Evolutionary conservation across 2,329 filamentous ascomycete species (phyloP).

Genomic region (Pestalotiopsis sp.): DNA sequence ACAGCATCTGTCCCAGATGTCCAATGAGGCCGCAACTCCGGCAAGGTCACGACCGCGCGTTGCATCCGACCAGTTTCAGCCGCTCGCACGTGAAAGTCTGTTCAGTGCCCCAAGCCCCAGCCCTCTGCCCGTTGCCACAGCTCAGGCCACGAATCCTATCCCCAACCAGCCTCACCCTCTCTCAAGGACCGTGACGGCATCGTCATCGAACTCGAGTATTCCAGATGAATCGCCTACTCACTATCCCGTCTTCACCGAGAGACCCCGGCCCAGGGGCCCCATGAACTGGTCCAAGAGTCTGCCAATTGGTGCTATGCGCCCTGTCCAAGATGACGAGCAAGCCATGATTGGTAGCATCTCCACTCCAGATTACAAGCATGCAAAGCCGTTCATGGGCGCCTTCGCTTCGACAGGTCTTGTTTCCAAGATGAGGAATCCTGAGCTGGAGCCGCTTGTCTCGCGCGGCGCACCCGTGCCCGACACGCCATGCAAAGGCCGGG

Average conservation of each 20-base stretch:
- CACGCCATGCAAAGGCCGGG: constrained; percentile 91
- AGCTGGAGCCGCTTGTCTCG: constrained; percentile 63
- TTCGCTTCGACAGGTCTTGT: constrained; percentile 95
- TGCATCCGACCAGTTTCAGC: constrained; percentile 78
- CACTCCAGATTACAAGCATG: constrained; percentile 78
- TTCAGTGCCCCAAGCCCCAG: constrained; percentile 60
- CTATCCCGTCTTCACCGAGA: constrained; percentile 56
- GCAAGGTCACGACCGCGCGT: constrained; percentile 70
- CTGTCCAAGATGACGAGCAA: constrained; percentile 22
- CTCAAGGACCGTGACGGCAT: constrained; percentile 84
- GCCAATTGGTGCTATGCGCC: constrained; percentile 45
- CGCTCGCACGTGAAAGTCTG: constrained; percentile 66
- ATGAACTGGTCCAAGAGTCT: constrained; percentile 74
- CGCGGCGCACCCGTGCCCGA: constrained; percentile 73
- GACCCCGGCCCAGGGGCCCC: constrained; percentile 51
- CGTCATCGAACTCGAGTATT: constrained; percentile 79
- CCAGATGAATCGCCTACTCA: constrained; percentile 70
- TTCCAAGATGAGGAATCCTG: constrained; percentile 85
- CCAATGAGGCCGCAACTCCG: constrained; percentile 55
- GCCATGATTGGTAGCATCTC: constrained; percentile 51
- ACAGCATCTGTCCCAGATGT: constrained; percentile 53
- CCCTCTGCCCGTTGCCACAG: constrained; percentile 54
- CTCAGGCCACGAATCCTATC: constrained; percentile 49
- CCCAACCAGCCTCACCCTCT: constrained; percentile 74
- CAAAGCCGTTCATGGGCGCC: constrained; percentile 76